Evolutionary conservation across 1,284 basidiomycete genomes (phyloP), one percentile per base, ranked within the genome.

Genomic region (Apiotrichum porosum): DNA sequence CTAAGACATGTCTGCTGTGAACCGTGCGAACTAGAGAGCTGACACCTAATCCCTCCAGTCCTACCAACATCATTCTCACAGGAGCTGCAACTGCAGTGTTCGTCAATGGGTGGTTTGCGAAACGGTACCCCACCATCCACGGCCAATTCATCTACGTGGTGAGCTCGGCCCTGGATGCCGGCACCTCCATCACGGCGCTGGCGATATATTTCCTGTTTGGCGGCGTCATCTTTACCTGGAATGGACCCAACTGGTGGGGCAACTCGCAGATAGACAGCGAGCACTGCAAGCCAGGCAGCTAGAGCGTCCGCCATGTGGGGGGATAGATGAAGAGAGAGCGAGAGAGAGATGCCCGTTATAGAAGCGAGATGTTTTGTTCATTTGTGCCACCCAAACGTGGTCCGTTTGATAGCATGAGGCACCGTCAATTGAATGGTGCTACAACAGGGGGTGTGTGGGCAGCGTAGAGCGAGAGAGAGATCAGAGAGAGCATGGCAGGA

Each of bases 11-110:
- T n/a, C n/a, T n/a, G n/a, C n/a, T n/a, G n/a, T n/a, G n/a, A n/a
- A n/a, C n/a, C n/a, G n/a, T n/a, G 12, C 26, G 6, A 28, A 28
- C 8, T 10, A n/a, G n/a, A 33, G 19, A 24, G 37, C 52, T 52
- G 45, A 51, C 35, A 10, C 57, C 38, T 40, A 14, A 17, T 22
- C 19, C 26, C n/a, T 30, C 18, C 60, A 71, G 71, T 21, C 77
- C 77, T 1, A 73, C 76, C 13, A 78, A 78, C 57, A 71, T 78
- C 59, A 77, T 78, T 52, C 62, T 77, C 33, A 71, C 69, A 2
- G 73, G 74, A 13, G 65, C 74, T 34, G 60, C 72, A 15, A 68
- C 69, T 9, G 72, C 76, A 3, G 69, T 69, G 13, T 59, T 54
- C 47, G 72, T 60, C 52, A 77, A 72, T 63, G 67, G 63, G 38